Percentiles rank a stretch among this genome's conserved stretches.
Conservation (phyloP, 768 basidiomycete species). For the Fomitopsis serialis region DNA sequence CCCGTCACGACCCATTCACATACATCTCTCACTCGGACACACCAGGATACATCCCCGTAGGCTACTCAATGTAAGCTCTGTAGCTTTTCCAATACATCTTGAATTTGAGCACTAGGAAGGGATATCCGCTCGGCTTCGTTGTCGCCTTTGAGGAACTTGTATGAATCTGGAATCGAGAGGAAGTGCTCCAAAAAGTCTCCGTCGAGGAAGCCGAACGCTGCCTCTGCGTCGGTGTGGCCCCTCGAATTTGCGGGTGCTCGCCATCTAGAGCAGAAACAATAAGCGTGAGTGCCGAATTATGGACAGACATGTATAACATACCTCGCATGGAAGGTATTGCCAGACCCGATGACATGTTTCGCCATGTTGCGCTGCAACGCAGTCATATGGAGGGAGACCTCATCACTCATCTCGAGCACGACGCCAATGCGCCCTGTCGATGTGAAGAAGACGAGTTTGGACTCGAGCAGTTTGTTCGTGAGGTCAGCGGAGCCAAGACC, state of each 20-base stretch:
- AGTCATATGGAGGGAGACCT: conserved; percentile 54
- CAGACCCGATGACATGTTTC: conserved; percentile 42
- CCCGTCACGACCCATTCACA: background rate
- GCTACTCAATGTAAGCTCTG: conserved; percentile 35
- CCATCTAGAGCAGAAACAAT: conserved; percentile 40
- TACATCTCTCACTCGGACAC: background rate
- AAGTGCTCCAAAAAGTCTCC: conserved; percentile 80
- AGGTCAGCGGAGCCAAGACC: conserved; percentile 43
- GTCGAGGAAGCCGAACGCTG: conserved; percentile 76
- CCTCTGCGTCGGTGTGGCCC: conserved; percentile 54
- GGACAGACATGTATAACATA: conserved; percentile 27
- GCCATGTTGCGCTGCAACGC: conserved; percentile 74
- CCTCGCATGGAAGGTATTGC: conserved; percentile 57
- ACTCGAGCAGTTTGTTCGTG: conserved; percentile 36
- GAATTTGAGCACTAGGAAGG: conserved; percentile 36
- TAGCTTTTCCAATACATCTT: conserved; percentile 36
- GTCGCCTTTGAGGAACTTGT: conserved; percentile 51
- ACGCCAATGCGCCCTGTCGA: conserved; percentile 76
- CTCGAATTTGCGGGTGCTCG: conserved; percentile 57
- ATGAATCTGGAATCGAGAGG: conserved; percentile 35
- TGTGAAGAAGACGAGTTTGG: conserved; percentile 72
- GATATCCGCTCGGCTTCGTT: conserved; percentile 55
- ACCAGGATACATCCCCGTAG: background rate
- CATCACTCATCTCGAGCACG: conserved; percentile 53
- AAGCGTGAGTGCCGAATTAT: background rate